Evolutionary conservation across 495 filamentous ascomycete genomes (phyloP), one percentile per base, ranked within the genome.

Genomic region (Neurospora cerealis): DNA sequence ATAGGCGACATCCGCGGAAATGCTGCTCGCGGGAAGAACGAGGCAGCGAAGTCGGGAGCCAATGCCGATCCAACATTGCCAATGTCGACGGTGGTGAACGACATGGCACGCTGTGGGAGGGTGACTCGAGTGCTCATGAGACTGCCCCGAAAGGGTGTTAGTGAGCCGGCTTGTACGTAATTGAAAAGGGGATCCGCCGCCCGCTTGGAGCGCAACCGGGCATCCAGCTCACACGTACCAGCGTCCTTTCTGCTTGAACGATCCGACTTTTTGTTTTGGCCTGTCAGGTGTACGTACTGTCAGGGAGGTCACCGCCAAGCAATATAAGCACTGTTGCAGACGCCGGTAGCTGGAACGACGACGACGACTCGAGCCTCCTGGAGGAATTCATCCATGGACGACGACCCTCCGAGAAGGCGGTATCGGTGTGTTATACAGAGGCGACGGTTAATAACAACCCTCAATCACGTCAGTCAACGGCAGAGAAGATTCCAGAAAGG

Each of bases 101-200:
- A 62, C 28, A 66, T 34, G 54, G 54, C 15, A 24, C 54, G 54
- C 54, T 66, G 54, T 66, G 54, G 54, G 54, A 66, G 54, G 54
- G 54, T 66, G 72, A 75, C 72, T 71, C 66, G 71, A 73, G 69
- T 74, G 73, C 73, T 28, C 40, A 28, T 69, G 62, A 44, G 69
- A 72, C 60, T 71, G 37, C 13, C 37, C 78, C 71, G 46, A 71
- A 78, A 66, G 44, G 72, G 78, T 71, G 72, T 79, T 75, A 78
- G 79, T 75, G 76, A 75, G 42, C 74, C 71, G 69, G 69, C 76
- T 81, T 81, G 79, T 81, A 81, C 79, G 79, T 81, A 81, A 81
- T 78, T 72, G 75, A 81, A 81, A 79, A 73, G 70, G 69, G 60
- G 71, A 39, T 66, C 54, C 54, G 28, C 54, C 54, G 48, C 48